phyloP scores from a whole-genome alignment of 495 filamentous ascomycete species.

The Hypoxylon perforatum region DNA sequence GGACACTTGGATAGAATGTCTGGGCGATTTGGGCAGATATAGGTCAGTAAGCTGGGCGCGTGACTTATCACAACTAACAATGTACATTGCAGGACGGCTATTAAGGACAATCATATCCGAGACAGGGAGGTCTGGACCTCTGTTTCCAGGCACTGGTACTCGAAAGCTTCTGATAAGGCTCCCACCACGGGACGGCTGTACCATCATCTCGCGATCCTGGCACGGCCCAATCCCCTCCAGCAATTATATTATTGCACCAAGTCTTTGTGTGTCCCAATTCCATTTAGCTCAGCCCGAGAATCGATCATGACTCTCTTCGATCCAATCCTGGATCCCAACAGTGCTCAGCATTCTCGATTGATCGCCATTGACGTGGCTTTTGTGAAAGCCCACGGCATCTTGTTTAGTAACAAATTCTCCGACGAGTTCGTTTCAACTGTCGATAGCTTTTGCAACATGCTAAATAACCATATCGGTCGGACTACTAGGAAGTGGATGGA shows the following conservation, averaged over 20 bases:
- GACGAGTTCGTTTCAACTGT: constrained; percentile 60
- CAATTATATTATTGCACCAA: constrained; percentile 75
- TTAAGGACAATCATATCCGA: constrained; percentile 72
- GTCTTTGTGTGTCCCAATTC: constrained; percentile 56
- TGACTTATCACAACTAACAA: constrained; percentile 8
- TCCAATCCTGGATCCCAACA: constrained; percentile 62
- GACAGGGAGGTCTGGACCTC: constrained; percentile 80
- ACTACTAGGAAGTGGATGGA: constrained; percentile 71
- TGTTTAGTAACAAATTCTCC: constrained; percentile 68
- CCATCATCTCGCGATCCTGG: constrained; percentile 82
- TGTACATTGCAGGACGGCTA: constrained; percentile 65
- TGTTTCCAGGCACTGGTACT: constrained; percentile 81
- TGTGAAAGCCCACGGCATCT: constrained; percentile 71
- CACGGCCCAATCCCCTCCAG: constrained; percentile 74
- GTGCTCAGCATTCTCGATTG: constrained; percentile 45
- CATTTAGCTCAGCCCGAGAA: constrained; percentile 72
- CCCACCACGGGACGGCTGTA: constrained; percentile 77
- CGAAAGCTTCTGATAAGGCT: constrained; percentile 74
- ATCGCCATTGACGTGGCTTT: constrained; percentile 61
- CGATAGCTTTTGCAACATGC: constrained; percentile 60
- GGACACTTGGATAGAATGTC: constrained; percentile 86
- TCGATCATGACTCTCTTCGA: constrained; percentile 78
- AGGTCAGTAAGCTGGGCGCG: constrained; percentile 27
- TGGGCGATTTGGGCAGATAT: constrained; percentile 73
- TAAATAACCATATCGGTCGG: constrained; percentile 70